Percentiles rank a stretch among this genome's conserved stretches.
phyloP scores from a whole-genome alignment of 2,329 filamentous ascomycete species.

The Fusarium temperatum region DNA sequence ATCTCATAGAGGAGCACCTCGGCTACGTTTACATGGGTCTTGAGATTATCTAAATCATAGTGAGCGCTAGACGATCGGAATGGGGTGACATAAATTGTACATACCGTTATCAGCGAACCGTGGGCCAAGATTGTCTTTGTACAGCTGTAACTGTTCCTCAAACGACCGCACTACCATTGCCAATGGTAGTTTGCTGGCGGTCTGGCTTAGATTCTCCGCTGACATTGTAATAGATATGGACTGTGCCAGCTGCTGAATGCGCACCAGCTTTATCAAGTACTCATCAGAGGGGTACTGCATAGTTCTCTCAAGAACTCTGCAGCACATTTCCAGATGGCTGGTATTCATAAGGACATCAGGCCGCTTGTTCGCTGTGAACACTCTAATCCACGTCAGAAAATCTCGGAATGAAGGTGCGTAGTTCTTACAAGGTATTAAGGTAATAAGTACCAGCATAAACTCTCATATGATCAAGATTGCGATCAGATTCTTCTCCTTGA shows the following conservation, averaged over 20 bases:
- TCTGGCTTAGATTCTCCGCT: constrained; percentile 42
- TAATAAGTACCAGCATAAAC: constrained; percentile 62
- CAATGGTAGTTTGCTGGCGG: constrained; percentile 51
- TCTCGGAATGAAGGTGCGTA: too few relatives aligned
- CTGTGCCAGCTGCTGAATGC: constrained; percentile 59
- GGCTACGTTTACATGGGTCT: constrained; percentile 54
- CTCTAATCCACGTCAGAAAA: constrained; percentile 37
- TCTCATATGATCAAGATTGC: constrained; percentile 55
- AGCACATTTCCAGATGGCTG: constrained; percentile 54
- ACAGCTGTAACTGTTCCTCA: constrained; percentile 54
- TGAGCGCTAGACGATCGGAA: constrained; percentile 2
- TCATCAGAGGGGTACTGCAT: constrained; percentile 56
- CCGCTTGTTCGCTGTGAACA: constrained; percentile 58
- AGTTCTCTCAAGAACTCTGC: constrained; percentile 52
- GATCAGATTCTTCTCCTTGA: constrained; percentile 32
- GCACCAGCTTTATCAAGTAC: constrained; percentile 56
- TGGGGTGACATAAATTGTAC: neutral
- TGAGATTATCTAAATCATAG: constrained; percentile 47
- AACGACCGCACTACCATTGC: constrained; percentile 54
- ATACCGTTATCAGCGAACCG: constrained; percentile 49
- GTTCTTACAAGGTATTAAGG: constrained; percentile 56
- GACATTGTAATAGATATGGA: constrained; percentile 54
- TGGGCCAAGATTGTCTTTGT: constrained; percentile 49
- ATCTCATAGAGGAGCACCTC: constrained; percentile 59
- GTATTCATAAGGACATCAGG: constrained; percentile 60